A percentile compares a stretch with the other conserved stretches of the same genome.
Evolutionary conservation across 371 early-diverging fungal species (phyloP).

Genomic region (Mucor saturninus): DNA sequence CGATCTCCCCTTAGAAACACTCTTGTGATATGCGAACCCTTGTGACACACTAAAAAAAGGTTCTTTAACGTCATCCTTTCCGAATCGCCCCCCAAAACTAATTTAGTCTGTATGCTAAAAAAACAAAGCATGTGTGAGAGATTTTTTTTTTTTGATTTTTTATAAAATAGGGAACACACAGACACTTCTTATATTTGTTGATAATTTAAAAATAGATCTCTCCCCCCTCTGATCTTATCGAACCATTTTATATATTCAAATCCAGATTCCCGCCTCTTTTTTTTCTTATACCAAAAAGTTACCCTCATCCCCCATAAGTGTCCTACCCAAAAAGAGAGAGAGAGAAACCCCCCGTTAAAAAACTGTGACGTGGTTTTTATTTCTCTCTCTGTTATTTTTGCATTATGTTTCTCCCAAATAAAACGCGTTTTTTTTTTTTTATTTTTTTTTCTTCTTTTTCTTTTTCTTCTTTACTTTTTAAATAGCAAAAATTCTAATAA

Average conservation of each 20-base stretch:
- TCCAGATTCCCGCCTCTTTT: not conserved
- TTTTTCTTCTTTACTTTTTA: slow-evolving; percentile 8
- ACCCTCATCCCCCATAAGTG: not conserved
- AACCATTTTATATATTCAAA: not conserved
- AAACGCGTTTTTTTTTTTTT: slow-evolving; percentile 7
- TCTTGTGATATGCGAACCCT: no score
- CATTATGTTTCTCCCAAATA: not conserved
- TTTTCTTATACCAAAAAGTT: not conserved
- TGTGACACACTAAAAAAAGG: no score
- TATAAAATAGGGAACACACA: not conserved
- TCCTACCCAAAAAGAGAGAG: no score
- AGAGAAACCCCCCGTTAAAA: not conserved
- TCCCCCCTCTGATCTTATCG: not conserved
- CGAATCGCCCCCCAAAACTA: no score
- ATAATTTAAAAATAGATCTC: not conserved
- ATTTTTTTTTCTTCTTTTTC: not conserved
- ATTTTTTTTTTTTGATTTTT: not conserved
- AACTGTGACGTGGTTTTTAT: not conserved
- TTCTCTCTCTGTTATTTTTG: not conserved
- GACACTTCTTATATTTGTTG: not conserved
- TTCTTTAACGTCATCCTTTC: no score
- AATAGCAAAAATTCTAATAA: slow-evolving; percentile 1
- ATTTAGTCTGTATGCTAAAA: no score
- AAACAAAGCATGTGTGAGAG: no score
- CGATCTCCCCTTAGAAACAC: no score